phyloP scores from a whole-genome alignment of 2,329 filamentous ascomycete species.

The Coniochaeta pulveracea region DNA sequence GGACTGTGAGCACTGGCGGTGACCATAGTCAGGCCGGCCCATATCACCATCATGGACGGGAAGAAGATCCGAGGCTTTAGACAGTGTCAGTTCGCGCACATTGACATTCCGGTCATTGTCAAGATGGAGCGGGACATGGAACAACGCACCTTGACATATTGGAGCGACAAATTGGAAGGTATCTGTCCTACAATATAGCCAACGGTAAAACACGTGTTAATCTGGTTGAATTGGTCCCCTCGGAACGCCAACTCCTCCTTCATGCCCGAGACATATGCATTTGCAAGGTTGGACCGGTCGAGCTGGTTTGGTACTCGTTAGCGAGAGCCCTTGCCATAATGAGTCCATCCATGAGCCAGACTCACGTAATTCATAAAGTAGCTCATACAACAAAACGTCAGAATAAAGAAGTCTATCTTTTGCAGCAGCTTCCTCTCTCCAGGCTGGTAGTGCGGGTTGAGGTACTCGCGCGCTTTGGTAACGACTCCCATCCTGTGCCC shows the following conservation, averaged over 20 bases:
- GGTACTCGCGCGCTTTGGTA: no score
- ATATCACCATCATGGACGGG: slow-evolving; percentile 13
- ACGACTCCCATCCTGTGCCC: no score
- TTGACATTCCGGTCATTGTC: not conserved
- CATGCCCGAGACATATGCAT: slow-evolving; percentile 18
- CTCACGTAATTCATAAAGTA: slow-evolving; percentile 14
- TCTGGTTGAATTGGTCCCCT: slow-evolving; percentile 16
- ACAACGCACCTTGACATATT: slow-evolving; percentile 30
- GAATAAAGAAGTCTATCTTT: slow-evolving; percentile 22
- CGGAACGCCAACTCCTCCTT: slow-evolving; percentile 14
- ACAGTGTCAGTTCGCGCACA: not conserved
- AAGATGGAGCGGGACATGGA: slow-evolving; percentile 21
- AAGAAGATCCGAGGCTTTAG: slow-evolving; percentile 15
- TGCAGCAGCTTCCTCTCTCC: no score
- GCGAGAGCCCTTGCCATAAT: no score
- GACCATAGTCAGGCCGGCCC: slow-evolving; percentile 17
- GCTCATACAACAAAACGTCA: slow-evolving; percentile 21
- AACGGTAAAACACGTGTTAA: slow-evolving; percentile 12
- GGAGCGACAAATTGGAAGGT: slow-evolving; percentile 40
- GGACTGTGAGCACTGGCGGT: slow-evolving; percentile 26
- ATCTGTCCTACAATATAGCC: slow-evolving; percentile 34
- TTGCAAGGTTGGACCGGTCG: slow-evolving; percentile 15
- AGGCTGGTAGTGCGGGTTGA: no score
- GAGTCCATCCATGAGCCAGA: not conserved
- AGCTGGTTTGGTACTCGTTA: slow-evolving; percentile 13